Percentiles rank a stretch among this genome's conserved stretches.
These are phyloP conservation scores for Apiospora kogelbergensis DNA, from an alignment of 2,329 filamentous ascomycete genomes.

Conservation along the genomic window DNA sequence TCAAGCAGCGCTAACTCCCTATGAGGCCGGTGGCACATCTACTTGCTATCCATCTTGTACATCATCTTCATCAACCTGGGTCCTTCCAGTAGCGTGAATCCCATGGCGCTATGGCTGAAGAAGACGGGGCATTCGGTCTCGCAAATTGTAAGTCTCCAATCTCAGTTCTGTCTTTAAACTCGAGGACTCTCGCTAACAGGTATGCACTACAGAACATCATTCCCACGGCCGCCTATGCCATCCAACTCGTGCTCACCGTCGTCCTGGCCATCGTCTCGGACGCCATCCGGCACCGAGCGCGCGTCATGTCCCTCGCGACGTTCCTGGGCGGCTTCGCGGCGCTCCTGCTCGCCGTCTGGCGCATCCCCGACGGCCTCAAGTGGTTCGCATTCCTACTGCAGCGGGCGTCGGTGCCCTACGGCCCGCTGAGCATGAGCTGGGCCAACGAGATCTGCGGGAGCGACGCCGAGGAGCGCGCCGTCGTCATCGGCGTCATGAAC, in stretches of 20 bases:
- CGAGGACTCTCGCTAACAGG: background rate
- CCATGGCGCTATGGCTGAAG: constrained; percentile 42
- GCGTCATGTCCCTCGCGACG: constrained; percentile 32
- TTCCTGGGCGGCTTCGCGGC: constrained; percentile 18
- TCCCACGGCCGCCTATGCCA: constrained; percentile 46
- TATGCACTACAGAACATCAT: constrained; percentile 43
- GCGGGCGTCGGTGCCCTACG: constrained; percentile 20
- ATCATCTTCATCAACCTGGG: constrained; percentile 38
- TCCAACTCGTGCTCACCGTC: constrained; percentile 54
- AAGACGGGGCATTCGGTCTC: constrained; percentile 41
- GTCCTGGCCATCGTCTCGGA: constrained; percentile 55
- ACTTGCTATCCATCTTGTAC: constrained; percentile 35
- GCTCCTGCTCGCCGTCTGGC: constrained; percentile 23
- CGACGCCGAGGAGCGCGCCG: constrained; percentile 41
- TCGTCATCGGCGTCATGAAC: constrained; percentile 43
- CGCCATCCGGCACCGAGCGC: constrained; percentile 34
- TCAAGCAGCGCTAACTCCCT: background rate
- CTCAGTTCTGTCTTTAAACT: background rate
- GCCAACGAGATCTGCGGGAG: constrained; percentile 36
- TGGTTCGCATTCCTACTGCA: constrained; percentile 24
- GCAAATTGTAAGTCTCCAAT: constrained; percentile 39
- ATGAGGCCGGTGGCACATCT: constrained; percentile 35
- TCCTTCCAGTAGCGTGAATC: constrained; percentile 33
- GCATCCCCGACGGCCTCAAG: constrained; percentile 22
- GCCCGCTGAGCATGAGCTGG: constrained; percentile 31